Percentiles rank a stretch among this genome's conserved stretches.
Conservation (phyloP, 139 green algal species). For the Chlorella ohadii region DNA sequence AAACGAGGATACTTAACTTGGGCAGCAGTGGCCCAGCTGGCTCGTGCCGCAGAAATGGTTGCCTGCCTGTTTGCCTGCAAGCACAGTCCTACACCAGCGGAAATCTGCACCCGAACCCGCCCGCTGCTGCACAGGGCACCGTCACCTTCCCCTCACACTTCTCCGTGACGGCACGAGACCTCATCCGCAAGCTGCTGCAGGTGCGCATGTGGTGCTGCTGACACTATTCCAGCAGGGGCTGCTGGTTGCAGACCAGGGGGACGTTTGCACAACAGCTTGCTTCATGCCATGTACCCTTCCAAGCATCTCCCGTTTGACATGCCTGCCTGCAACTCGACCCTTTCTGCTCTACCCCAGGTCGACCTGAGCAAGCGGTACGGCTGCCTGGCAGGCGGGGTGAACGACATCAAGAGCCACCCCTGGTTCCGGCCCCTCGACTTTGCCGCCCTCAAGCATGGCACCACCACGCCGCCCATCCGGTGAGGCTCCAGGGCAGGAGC, state of each 20-base stretch:
- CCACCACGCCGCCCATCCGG: conserved; percentile 54
- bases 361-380: conserved; percentile 60
- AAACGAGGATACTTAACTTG: too few species aligned
- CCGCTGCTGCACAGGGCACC: conserved; percentile 5
- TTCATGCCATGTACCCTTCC: too few species aligned
- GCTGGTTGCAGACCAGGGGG: not conserved
- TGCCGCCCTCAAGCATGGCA: conserved; percentile 7
- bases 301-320: too few species aligned
- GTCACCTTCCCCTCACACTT: conserved; percentile 28
- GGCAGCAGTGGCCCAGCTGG: too few species aligned
- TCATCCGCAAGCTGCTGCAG: conserved; percentile 76
- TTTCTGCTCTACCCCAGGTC: too few species aligned
- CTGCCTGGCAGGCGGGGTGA: conserved; percentile 51
- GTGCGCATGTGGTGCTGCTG: conserved; percentile 45
- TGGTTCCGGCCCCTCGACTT: conserved; percentile 73
- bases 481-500: too few species aligned
- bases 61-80: too few species aligned
- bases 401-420: conserved; percentile 67
- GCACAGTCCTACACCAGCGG: too few species aligned
- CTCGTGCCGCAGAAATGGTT: too few species aligned
- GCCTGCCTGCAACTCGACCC: too few species aligned
- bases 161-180: conserved; percentile 48
- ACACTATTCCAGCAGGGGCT: not conserved
- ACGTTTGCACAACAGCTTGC: too few species aligned
- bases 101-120: too few species aligned